phyloP scores from a whole-genome alignment of 2,329 filamentous ascomycete species.

The Pyrenochaeta sp. region DNA sequence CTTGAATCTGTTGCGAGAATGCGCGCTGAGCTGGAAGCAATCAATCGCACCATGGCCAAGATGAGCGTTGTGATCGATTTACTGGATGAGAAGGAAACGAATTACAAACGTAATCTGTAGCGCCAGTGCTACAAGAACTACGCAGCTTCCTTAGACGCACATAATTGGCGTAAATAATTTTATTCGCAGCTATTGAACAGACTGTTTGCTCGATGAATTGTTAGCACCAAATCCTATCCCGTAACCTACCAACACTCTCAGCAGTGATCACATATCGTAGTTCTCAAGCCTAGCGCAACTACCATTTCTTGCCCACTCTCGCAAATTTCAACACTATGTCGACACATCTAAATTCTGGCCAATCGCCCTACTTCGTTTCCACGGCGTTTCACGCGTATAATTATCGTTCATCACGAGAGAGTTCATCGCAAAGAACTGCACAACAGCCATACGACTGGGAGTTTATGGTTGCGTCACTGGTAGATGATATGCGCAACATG shows the following conservation, averaged over 20 bases:
- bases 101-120: too few species aligned
- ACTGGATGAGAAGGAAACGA: too few species aligned
- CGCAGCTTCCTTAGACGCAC: too few species aligned
- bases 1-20: too few species aligned
- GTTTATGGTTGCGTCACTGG: conserved; percentile 7
- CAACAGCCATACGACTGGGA: conserved; percentile 3
- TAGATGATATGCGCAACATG: conserved; percentile 9
- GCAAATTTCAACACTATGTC: background rate
- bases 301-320: background rate
- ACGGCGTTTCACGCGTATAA: background rate
- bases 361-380: background rate
- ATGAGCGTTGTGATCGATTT: too few species aligned
- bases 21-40: too few species aligned
- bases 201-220: background rate
- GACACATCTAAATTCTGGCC: background rate
- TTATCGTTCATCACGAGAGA: background rate
- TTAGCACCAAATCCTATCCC: background rate
- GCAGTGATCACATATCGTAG: too few species aligned
- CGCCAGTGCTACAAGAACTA: too few species aligned
- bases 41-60: too few species aligned
- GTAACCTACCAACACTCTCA: background rate
- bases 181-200: background rate
- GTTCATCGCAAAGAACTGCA: background rate
- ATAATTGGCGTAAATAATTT: too few species aligned
- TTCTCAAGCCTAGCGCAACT: background rate